Evolutionary conservation across 2,329 filamentous ascomycete genomes (phyloP), one percentile per base, ranked within the genome.

Genomic region (Cladosporium sphaerospermum): DNA sequence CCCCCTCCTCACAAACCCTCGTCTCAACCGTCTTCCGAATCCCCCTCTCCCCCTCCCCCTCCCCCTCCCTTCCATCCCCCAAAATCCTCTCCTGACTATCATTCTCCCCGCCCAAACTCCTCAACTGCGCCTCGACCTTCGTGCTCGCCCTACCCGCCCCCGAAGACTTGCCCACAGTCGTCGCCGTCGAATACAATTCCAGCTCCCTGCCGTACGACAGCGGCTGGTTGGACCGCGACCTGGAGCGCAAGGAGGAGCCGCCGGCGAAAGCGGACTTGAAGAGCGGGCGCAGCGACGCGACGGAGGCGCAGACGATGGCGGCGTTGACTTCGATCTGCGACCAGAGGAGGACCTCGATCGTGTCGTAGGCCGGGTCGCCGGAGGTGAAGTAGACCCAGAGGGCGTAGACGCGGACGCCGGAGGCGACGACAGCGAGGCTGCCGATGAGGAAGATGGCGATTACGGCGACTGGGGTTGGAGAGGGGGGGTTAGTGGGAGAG

Each of bases 271-370:
- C n/a, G 18, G 13, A 18, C n/a, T 39, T 39, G 41, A 44, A 44
- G 23, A 44, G 41, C 9, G 41, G 41, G 16, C 41, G 41, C 13
- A 44, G 41, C 8, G 41, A 28, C 6, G 41, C 19, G 19, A 44
- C 18, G 18, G 41, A 44, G 10, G 41, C 13, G 19, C 19, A 28
- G 10, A 32, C 23, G n/a, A 44, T 44, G 41, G 41, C 41, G 18
- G 28, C 41, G 16, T 44, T 44, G 18, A 44, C 13, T 18, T 44
- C 41, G 28, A 44, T 32, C 23, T 44, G 41, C 7, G 41, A 44
- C 41, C 41, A 44, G 19, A 44, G 52, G 14, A 62, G 59, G 28
- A 63, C 60, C 18, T 50, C 47, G 47, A 50, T 50, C 11, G 47
- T 50, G 16, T 41, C 37, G 8, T 33, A 50, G 14, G 31, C 47